Evolutionary conservation across 1,284 basidiomycete genomes (phyloP), one percentile per base, ranked within the genome.

Genomic region (Fomitiporia mediterranea): DNA sequence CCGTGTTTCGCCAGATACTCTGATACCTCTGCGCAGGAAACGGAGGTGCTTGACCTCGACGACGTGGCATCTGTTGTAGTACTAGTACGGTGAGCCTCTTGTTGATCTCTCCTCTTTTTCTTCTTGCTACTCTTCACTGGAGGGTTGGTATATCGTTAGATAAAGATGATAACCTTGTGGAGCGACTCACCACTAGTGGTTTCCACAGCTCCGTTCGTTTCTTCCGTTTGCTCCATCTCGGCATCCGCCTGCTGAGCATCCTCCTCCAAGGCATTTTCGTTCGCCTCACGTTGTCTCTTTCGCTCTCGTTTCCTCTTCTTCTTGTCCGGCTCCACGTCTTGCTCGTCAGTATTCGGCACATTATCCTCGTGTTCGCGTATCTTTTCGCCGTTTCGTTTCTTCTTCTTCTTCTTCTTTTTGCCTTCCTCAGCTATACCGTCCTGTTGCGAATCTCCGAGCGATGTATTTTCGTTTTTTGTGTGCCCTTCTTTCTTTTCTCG

Each of bases 1-100:
- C 78, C 77, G 69, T 96, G 83, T 61, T 83, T 82, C 39, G 71
- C 66, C 34, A 95, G 77, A 74, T 86, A 97, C 0, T 78, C 76
- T 30, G 77, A 74, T 35, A 82, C 74, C 28, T 86, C 75, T 51
- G 61, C 79, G 74, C 68, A 38, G 68, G 61, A 2, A 65, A 50
- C 17, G 55, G 35, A 6, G 62, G 44, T 3, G 15, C 9, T 32
- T 13, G 64, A 32, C n/a, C 61, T 0, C 61, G 59, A 46, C 13
- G 21, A 40, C 1, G 62, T 53, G 5, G 59, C 50, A 32, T 56
- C 51, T 21, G 40, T 48, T 9, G 60, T 60, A 13, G 62, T 56
- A 8, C 51, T 38, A 8, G 53, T 38, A 32, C 55, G 61, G 4
- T 63, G 38, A 32, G 55, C 62, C 4, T 63, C 60, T 38, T 67